These are phyloP conservation scores for Lasiodiplodia sp. DNA, from an alignment of 2,329 filamentous ascomycete species.

Conservation along the genomic window DNA sequence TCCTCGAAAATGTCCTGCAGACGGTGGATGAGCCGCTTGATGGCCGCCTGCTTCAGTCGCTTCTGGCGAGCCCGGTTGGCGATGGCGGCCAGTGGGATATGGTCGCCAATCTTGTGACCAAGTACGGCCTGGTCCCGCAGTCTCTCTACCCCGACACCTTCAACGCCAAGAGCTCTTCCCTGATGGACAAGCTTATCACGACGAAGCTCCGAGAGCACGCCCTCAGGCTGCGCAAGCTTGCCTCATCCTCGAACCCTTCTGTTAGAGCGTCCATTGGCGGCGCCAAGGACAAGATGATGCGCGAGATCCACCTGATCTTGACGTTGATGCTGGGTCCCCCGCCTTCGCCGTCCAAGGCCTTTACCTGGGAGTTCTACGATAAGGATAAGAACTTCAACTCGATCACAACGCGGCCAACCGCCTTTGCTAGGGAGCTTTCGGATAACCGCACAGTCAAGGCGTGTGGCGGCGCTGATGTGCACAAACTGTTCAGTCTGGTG, in stretches of 20 bases:
- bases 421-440: slow-evolving; percentile 74
- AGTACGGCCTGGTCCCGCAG: slow-evolving; percentile 89
- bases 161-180: slow-evolving; percentile 74
- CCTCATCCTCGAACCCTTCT: slow-evolving; percentile 45
- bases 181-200: slow-evolving; percentile 77
- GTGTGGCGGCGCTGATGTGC: slow-evolving; percentile 66
- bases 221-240: slow-evolving; percentile 70
- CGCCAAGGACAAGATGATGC: slow-evolving; percentile 76
- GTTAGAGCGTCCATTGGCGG: slow-evolving; percentile 47
- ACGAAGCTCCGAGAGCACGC: slow-evolving; percentile 89
- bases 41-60: slow-evolving; percentile 72
- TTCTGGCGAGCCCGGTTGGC: slow-evolving; percentile 72
- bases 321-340: slow-evolving; percentile 83
- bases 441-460: slow-evolving; percentile 65
- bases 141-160: slow-evolving; percentile 80
- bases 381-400: slow-evolving; percentile 69
- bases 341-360: slow-evolving; percentile 71
- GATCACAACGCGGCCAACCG: slow-evolving; percentile 70
- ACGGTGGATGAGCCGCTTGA: slow-evolving; percentile 76
- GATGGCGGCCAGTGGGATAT: slow-evolving; percentile 95
- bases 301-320: slow-evolving; percentile 81
- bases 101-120: slow-evolving; percentile 83
- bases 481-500: slow-evolving; percentile 79
- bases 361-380: slow-evolving; percentile 82
- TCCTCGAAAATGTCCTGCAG: slow-evolving; percentile 82